phyloP scores from a whole-genome alignment of 108 stramenopile genomes.

The Ochromonas danica region DNA sequence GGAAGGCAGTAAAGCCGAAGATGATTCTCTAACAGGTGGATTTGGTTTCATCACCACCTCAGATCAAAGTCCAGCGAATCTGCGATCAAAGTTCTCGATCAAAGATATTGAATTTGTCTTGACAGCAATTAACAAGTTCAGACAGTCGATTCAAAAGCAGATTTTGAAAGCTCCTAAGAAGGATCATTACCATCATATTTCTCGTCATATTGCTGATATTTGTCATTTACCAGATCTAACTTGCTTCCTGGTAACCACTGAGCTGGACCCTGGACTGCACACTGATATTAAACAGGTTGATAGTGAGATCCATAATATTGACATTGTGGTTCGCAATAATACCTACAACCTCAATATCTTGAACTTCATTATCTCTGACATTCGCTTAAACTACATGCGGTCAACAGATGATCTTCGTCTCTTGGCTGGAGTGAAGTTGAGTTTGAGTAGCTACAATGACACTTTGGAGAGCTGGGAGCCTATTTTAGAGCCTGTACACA shows the following conservation, averaged over 20 bases:
- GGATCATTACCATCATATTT: neutral
- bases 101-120: too few species aligned
- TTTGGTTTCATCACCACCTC: too few species aligned
- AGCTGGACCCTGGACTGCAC: neutral
- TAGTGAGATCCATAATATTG: neutral
- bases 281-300: neutral
- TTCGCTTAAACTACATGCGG: neutral
- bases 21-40: too few species aligned
- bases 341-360: constrained; percentile 28
- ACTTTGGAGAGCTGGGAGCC: constrained; percentile 4
- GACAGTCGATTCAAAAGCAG: too few species aligned
- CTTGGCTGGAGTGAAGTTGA: neutral
- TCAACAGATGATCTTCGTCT: neutral
- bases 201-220: neutral
- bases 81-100: too few species aligned
- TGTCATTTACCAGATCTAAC: neutral
- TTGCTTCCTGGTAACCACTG: neutral
- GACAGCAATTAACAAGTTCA: too few species aligned
- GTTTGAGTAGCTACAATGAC: neutral
- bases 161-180: too few species aligned
- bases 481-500: neutral
- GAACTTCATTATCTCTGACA: neutral
- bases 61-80: too few species aligned
- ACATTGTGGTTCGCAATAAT: constrained; percentile 17
- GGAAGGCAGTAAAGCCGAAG: too few species aligned